A percentile compares a stretch with the other conserved stretches of the same genome.
Conservation (phyloP, 2,329 filamentous ascomycete genomes). For the Pyricularia sp. region DNA sequence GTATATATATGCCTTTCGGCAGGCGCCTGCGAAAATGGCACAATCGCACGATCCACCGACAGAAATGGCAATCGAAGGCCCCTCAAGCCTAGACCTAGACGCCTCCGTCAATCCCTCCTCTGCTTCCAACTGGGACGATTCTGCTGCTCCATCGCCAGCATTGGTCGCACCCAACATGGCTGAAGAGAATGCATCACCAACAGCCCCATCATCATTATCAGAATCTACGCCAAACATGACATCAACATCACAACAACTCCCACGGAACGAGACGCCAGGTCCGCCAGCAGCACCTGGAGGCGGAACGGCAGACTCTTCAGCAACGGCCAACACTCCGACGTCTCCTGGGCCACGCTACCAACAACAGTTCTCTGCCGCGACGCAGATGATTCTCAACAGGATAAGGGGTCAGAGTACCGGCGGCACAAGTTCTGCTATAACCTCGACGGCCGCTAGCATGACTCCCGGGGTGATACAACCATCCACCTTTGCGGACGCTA, state of each 20-base stretch:
- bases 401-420: constrained; percentile 23
- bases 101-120: not conserved
- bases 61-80: not conserved
- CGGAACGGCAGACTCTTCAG: not conserved
- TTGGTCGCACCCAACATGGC: not conserved
- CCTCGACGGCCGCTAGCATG: constrained; percentile 17
- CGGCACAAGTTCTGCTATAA: constrained; percentile 23
- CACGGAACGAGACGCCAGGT: not conserved
- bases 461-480: constrained; percentile 19
- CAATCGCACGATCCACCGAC: not conserved
- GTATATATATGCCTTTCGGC: not conserved
- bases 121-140: not conserved
- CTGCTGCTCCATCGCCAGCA: not conserved
- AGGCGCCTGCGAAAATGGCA: not conserved
- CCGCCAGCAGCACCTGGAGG: not conserved
- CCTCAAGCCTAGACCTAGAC: not conserved
- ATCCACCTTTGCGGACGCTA: constrained; percentile 27
- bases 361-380: constrained; percentile 23
- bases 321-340: not conserved
- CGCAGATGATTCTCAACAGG: constrained; percentile 29
- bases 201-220: not conserved
- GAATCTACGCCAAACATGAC: not conserved
- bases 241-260: not conserved
- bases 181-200: not conserved
- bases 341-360: constrained; percentile 14